phyloP scores from a whole-genome alignment of 1,139 yeast species.

The Sugiyamaella castrensis region DNA sequence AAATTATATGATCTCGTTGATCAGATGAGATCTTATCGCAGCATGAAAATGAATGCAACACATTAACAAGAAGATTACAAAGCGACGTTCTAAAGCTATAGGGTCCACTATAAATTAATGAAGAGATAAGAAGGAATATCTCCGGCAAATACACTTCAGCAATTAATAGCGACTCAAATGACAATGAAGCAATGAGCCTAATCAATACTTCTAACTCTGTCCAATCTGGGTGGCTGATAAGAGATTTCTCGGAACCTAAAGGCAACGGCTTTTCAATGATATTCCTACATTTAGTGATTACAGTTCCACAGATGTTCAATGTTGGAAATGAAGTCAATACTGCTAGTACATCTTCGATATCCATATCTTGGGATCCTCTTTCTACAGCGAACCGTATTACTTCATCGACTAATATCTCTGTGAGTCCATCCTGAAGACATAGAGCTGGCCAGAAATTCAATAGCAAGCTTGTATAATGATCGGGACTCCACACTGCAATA shows the following conservation, averaged over 20 bases:
- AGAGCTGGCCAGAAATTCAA: slow-evolving; percentile 70
- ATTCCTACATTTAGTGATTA: slow-evolving; percentile 51
- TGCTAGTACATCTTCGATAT: slow-evolving; percentile 42
- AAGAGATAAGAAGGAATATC: slow-evolving; percentile 62
- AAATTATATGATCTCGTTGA: slow-evolving; percentile 47
- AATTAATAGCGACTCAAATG: slow-evolving; percentile 67
- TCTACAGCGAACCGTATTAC: slow-evolving; percentile 67
- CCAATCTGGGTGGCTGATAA: slow-evolving; percentile 61
- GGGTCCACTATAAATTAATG: slow-evolving; percentile 72
- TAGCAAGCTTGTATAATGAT: slow-evolving; percentile 48
- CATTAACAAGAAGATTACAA: slow-evolving; percentile 63
- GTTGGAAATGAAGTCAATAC: slow-evolving; percentile 66
- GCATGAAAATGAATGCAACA: slow-evolving; percentile 67
- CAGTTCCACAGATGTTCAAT: slow-evolving; percentile 65
- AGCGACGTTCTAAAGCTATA: slow-evolving; percentile 64
- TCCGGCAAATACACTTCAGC: slow-evolving; percentile 73
- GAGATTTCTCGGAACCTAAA: slow-evolving; percentile 37
- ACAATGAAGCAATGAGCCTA: slow-evolving; percentile 60
- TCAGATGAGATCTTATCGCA: slow-evolving; percentile 50
- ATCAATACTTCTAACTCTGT: slow-evolving; percentile 71
- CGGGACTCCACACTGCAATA: slow-evolving; percentile 47
- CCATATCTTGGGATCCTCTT: slow-evolving; percentile 62
- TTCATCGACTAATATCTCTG: slow-evolving; percentile 63
- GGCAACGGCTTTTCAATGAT: slow-evolving; percentile 49
- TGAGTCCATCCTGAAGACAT: slow-evolving; percentile 58